Base-by-base conservation (phyloP, 331 rosid species). In the Cydonia oblonga region DNA sequence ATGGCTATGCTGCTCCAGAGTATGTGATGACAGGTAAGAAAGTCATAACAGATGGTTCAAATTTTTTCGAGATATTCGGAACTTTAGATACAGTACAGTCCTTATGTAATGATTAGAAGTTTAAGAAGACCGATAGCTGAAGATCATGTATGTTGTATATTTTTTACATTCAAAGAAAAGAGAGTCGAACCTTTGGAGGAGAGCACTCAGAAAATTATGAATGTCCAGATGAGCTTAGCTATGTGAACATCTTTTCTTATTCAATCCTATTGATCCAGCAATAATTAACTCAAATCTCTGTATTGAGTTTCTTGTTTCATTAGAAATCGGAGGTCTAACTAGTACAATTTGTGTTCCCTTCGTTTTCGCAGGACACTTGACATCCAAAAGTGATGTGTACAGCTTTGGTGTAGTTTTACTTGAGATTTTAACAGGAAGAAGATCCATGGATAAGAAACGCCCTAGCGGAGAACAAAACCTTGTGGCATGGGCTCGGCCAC, bases 1-100 rank as follows among this genome's bases (percentile, higher is more conserved):
- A 91, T 64, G 97, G 97, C 54, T 95, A 89, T 80, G 97, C 99
- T 63, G 96, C 99, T 69, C 99, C 99, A 29, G 96, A 95, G 80
- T 88, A 91, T 80, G 93, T 95, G 66, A 91, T 93, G 97, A 93
- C 98, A 64, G 98, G 98, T 90, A 78, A 88, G 46, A 65, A 61
- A 57, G 42, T 66, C 51, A 33, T n/a, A 6, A 64, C 51, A 57
- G 73, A 57, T 70, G 64, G 75, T 76, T 64, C 65, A 59, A 69
- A 68, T 44, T 58, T n/a, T 42, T 33, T 23, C 42, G 65, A 60
- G 63, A 73, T 63, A 30, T 62, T 60, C 7, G 32, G 25, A 62
- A 16, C 22, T 24, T 23, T 7, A n/a, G 32, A 11, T 20, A 49
- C 57, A 30, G 4, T 8, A 66, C 60, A 54, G 64, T 66, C 51